Evolutionary conservation across 2,329 filamentous ascomycete genomes (phyloP), one percentile per base, ranked within the genome.

Genomic region (Hymenoscyphus fraxineus): DNA sequence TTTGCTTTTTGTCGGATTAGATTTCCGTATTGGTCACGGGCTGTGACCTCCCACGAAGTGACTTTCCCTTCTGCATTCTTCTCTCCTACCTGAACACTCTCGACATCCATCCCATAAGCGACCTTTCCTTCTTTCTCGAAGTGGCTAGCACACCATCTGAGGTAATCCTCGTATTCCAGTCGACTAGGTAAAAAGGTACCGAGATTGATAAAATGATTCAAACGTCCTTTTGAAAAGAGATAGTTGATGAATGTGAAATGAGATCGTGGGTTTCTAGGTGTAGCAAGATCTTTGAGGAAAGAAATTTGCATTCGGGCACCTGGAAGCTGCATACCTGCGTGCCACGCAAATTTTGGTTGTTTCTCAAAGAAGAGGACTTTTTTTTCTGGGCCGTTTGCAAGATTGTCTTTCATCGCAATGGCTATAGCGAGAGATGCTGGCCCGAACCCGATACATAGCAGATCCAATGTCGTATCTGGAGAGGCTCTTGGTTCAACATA

Each of bases 261-360:
- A 69, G 91, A 96, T 68, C 90, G 86, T 7, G 94, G 94, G 75
- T 98, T 88, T 64, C 94, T 85, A 70, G 97, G 82, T 3, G 92
- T 95, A 3, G 94, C 94, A 77, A 98, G 85, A 75, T 98, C 94
- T 80, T 98, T 98, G 80, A 98, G 85, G 80, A 97, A 98, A 10
- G 92, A 96, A 71, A 98, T 98, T 76, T 98, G 94, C 94, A 98
- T 98, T 79, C 90, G 93, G 61, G 93, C 91, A 5, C 93, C 93
- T 0, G 93, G 92, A 2, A 98, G 85, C 65, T 97, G 86, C 94
- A 98, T 98, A 65, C 94, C 94, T 0, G 92, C 88, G 77, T 98
- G 94, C 94, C 94, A 98, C 65, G 90, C 87, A 74, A 98, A 98
- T 58, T 83, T 80, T 39, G 81, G 74, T 78, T 98, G 94, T 77